A percentile compares a stretch with the other conserved stretches of the same genome.
phyloP scores from a whole-genome alignment of 345 rosid species.

The Eucalyptus leucophloia region DNA sequence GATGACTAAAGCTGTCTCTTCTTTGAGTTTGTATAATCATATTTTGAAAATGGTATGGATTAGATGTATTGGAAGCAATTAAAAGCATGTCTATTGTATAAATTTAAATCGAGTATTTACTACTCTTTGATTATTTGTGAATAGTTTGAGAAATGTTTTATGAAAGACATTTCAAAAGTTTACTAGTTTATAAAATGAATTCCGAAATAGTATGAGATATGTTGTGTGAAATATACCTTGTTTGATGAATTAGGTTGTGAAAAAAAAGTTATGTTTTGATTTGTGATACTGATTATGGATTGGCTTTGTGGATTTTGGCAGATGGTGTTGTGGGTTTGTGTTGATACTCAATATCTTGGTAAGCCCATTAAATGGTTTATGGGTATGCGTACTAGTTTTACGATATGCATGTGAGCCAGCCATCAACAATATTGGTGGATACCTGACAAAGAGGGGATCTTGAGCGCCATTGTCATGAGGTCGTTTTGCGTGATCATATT shows the following conservation, averaged over 20 bases:
- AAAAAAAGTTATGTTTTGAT: too few relatives aligned
- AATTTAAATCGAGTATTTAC: too few relatives aligned
- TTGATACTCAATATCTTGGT: neutral
- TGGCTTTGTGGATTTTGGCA: neutral
- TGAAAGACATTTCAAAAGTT: too few relatives aligned
- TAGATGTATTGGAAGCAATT: too few relatives aligned
- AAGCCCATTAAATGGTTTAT: neutral
- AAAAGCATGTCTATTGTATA: neutral
- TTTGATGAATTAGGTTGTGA: too few relatives aligned
- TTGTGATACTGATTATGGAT: neutral
- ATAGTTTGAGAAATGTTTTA: too few relatives aligned
- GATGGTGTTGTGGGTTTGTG: neutral
- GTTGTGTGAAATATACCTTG: accelerated
- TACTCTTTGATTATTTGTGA: too few relatives aligned
- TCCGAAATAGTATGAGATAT: too few relatives aligned
- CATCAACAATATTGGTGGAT: accelerated
- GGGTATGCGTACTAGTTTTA: neutral
- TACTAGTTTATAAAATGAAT: too few relatives aligned
- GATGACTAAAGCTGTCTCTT: neutral
- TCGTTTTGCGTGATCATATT: accelerated
- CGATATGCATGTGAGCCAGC: accelerated
- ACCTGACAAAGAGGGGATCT: neutral
- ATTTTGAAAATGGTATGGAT: accelerated
- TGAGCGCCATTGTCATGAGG: neutral
- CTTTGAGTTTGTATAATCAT: neutral